These are phyloP conservation scores for Albatrellus ellisii DNA, from an alignment of 768 basidiomycete species.

Conservation along the genomic window DNA sequence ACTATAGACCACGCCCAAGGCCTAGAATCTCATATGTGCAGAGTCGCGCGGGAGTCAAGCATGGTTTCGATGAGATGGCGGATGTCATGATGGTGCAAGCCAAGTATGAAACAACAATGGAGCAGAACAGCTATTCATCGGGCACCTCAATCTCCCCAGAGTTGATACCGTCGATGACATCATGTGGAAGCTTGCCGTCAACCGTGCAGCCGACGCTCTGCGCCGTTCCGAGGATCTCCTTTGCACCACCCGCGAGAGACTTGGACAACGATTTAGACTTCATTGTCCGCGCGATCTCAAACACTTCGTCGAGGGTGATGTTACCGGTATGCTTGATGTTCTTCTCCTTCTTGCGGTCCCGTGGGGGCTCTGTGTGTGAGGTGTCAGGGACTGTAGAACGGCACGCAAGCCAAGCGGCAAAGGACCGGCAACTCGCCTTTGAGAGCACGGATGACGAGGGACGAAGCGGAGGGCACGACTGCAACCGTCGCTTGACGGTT, in stretches of 20 bases:
- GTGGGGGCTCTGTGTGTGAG: constrained; percentile 86
- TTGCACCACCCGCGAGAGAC: constrained; percentile 75
- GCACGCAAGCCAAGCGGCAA: not conserved
- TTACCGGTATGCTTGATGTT: constrained; percentile 99
- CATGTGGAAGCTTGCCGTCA: constrained; percentile 87
- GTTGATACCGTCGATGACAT: constrained; percentile 81
- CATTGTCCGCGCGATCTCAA: constrained; percentile 95
- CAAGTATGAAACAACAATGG: constrained; percentile 2
- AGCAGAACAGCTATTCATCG: constrained; percentile 46
- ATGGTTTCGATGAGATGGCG: not conserved
- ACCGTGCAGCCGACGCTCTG: constrained; percentile 96
- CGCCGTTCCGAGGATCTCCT: constrained; percentile 97
- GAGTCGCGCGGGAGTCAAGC: too few relatives aligned
- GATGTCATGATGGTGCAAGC: not conserved
- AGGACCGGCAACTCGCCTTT: constrained; percentile 56
- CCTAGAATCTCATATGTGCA: too few relatives aligned
- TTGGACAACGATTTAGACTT: constrained; percentile 88
- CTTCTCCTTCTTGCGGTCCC: constrained; percentile 99
- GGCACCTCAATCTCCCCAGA: constrained; percentile 78
- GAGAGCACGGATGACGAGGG: constrained; percentile 94
- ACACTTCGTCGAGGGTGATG: constrained; percentile 84
- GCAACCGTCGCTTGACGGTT: constrained; percentile 97
- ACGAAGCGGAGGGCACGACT: constrained; percentile 94
- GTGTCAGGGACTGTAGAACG: not conserved
- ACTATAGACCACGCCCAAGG: too few relatives aligned